Evolutionary conservation across 2,329 filamentous ascomycete species (phyloP), one percentile per base, ranked within the genome.

Genomic region (Didymella arachidicola): DNA sequence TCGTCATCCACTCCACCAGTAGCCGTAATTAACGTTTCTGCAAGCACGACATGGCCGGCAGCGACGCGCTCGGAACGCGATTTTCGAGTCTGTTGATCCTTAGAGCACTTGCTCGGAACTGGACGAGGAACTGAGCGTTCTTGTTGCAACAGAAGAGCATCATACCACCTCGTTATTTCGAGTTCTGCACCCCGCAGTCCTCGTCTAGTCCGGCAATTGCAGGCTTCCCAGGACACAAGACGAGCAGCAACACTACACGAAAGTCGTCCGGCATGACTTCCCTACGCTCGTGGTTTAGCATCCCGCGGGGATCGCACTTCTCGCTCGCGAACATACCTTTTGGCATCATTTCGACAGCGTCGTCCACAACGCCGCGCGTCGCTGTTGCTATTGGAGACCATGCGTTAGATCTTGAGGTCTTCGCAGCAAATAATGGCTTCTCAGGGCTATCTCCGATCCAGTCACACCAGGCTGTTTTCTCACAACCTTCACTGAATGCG

Each of bases 271-370:
- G 10, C 54, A 78, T 78, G 76, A 52, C 76, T 61, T 59, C 75
- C 11, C 64, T 76, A 27, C 64, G 65, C 29, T 87, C 85, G 53
- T 89, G 86, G 86, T 79, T 89, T 54, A 76, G 77, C 48, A 86
- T 89, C 59, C 84, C 86, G 45, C 79, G 80, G 51, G 79, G 81
- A 56, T 88, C 85, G 56, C 86, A 87, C 69, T 93, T 93, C 78
- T 91, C 90, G 8, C 79, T 94, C 50, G 86, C 88, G 70, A 95
- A 95, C 73, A 89, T 95, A 53, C 91, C 91, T 1, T 94, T 94
- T 71, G 91, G 91, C 69, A 87, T 95, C 79, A 91, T 95, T 72
- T 89, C 87, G 29, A 89, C 89, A 0, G 63, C 81, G 2, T 75
- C 81, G 6, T 81, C 85, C 58, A 68, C 81, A 11, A 81, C 81